Evolutionary conservation across 352 stramenopile genomes (phyloP).

Genomic region (Phytophthora hybrid): DNA sequence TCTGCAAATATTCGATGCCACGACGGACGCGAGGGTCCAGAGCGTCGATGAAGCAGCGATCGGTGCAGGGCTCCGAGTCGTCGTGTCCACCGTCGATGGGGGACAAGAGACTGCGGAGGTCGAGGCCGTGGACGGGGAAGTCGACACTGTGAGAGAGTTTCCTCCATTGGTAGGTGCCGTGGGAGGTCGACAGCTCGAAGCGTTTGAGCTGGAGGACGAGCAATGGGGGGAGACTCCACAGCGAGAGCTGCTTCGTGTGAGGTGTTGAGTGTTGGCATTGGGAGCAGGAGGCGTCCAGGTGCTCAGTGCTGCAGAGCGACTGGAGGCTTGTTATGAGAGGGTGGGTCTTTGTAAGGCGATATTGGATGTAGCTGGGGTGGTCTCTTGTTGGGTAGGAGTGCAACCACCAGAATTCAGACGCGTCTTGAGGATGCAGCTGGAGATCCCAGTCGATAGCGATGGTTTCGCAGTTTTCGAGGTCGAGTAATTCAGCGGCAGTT

Average conservation of each 20-base stretch:
- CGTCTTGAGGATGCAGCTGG: constrained; percentile 23
- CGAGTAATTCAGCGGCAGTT: constrained; percentile 38
- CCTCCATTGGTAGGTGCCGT: constrained; percentile 53
- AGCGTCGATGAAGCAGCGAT: constrained; percentile 8
- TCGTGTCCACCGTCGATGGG: constrained; percentile 12
- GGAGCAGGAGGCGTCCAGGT: constrained; percentile 54
- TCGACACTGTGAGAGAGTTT: constrained; percentile 93
- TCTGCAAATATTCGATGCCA: constrained; percentile 43
- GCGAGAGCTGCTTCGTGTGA: constrained; percentile 59
- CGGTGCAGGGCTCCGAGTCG: constrained; percentile 24
- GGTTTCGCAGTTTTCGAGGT: constrained; percentile 59
- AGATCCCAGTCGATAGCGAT: constrained; percentile 74
- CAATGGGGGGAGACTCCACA: constrained; percentile 67
- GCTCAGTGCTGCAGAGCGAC: constrained; percentile 58
- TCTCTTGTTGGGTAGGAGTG: constrained; percentile 38
- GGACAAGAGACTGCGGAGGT: constrained; percentile 68
- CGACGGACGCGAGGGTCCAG: constrained; percentile 32
- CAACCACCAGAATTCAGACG: constrained; percentile 32
- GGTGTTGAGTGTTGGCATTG: constrained; percentile 40
- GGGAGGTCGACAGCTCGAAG: constrained; percentile 49
- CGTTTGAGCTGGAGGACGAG: constrained; percentile 77
- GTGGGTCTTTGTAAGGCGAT: constrained; percentile 36
- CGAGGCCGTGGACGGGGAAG: constrained; percentile 90
- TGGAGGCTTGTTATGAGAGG: constrained; percentile 53
- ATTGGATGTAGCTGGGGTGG: constrained; percentile 49